Evolutionary conservation across 139 green algal genomes (phyloP), one percentile per base, ranked within the genome.

Genomic region (Zygnema cylindricum): DNA sequence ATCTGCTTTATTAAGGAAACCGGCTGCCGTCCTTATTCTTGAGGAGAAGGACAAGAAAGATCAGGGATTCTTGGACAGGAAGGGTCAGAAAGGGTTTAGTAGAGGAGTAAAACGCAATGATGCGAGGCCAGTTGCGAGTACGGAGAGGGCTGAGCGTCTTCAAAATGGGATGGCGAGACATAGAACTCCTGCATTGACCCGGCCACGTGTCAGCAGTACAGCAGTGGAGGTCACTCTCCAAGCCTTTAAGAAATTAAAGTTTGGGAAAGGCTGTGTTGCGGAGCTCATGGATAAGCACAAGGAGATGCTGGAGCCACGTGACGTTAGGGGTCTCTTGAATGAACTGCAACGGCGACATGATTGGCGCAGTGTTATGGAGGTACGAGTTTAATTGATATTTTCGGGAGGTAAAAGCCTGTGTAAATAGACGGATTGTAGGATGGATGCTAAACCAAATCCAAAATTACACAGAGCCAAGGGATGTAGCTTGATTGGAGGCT

Each of bases 321-420:
- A 87, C 23, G 55, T 87, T 43, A 55, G 55, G 42, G 82, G 77
- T 32, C 54, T 87, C 0, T 32, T 88, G 69, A 88, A 32, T 22
- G 83, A 88, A 69, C 83, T 88, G 3, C 83, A 88, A 76, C 57
- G 83, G 36, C 57, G 83, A 23, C 83, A 88, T 35, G 83, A 88
- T 69, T 85, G 69, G 69, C 73, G 35, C n/a, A 49, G 22, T 69
- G 81, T 43, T 30, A 73, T 88, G 1, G 82, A 88, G 82, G 82
- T 88, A 25, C n/a, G 55, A 43, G 11, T 73, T 73, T 30, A 25
- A 25, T 73, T 30, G 30, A 30, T 30, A 73, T 30, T 25, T 35
- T 25, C 30, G 57, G 30, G 57, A 73, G 30, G 25, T 25, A 73
- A 73, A 30, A 7, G 21, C 71, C 30, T 73, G 57, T 35, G 57